These are phyloP conservation scores for Botrytis deweyae DNA, from an alignment of 2,329 filamentous ascomycete species.

Conservation along the genomic window DNA sequence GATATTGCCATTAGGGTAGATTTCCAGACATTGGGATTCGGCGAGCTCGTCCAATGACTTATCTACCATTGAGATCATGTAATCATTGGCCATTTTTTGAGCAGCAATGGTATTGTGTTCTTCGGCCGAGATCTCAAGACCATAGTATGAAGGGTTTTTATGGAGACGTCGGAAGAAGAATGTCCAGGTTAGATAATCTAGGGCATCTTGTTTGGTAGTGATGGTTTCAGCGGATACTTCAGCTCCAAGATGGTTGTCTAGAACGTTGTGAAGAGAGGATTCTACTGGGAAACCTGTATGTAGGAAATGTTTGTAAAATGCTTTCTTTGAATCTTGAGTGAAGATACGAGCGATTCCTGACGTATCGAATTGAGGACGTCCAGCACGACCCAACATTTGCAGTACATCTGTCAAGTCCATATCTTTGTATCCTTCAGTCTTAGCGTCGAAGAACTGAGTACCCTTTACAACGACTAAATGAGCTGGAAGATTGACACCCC, in stretches of 20 bases:
- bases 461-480: conserved; percentile 98
- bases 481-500: conserved; percentile 96
- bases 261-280: conserved; percentile 89
- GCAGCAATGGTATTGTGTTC: conserved; percentile 86
- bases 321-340: conserved; percentile 95
- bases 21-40: conserved; percentile 77
- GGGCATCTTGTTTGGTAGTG: conserved; percentile 89
- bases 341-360: conserved; percentile 97
- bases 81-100: conserved; percentile 86
- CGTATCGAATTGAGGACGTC: conserved; percentile 92
- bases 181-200: conserved; percentile 98
- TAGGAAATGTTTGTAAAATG: conserved; percentile 98
- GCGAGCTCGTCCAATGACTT: conserved; percentile 79
- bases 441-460: conserved; percentile 97
- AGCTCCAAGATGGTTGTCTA: conserved; percentile 95
- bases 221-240: conserved; percentile 94
- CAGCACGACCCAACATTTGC: conserved; percentile 95
- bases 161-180: conserved; percentile 98
- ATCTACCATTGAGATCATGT: conserved; percentile 90
- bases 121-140: conserved; percentile 87
- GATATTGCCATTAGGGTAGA: conserved; percentile 84
- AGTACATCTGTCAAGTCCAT: conserved; percentile 98
- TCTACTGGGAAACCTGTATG: conserved; percentile 98
- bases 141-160: conserved; percentile 98
- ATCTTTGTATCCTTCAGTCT: conserved; percentile 95